These are phyloP conservation scores for Avena insularis DNA, from an alignment of 176 grass and related monocot genomes.

Conservation along the genomic window DNA sequence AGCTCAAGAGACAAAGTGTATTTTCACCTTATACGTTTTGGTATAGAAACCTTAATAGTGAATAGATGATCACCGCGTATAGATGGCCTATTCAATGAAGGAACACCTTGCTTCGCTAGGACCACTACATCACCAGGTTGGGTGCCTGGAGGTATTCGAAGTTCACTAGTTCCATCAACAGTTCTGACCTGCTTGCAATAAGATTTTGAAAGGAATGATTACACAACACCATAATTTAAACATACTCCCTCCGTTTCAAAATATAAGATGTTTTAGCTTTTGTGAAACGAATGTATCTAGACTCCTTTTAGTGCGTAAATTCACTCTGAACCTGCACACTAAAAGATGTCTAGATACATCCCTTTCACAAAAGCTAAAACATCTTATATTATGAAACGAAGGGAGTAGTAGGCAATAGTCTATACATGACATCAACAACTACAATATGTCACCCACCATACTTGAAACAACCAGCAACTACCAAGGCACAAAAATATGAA, in stretches of 20 bases:
- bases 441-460: constrained; percentile 15
- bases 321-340: no score
- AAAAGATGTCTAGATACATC: no score
- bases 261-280: no score
- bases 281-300: no score
- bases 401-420: not conserved
- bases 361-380: no score
- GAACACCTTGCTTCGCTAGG: constrained; percentile 90
- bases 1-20: constrained; percentile 14
- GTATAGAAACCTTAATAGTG: constrained; percentile 87
- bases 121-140: constrained; percentile 92
- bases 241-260: not conserved
- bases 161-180: constrained; percentile 76
- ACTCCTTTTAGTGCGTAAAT: no score
- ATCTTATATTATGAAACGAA: no score
- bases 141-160: constrained; percentile 94
- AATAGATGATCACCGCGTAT: constrained; percentile 96
- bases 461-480: constrained; percentile 38
- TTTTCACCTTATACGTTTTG: constrained; percentile 87
- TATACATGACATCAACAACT: constrained; percentile 30
- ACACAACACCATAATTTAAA: constrained; percentile 26
- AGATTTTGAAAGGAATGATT: constrained; percentile 31
- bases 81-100: constrained; percentile 87
- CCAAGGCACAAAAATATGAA: not conserved
- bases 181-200: constrained; percentile 79